Conservation (phyloP, 768 basidiomycete genomes). For the Mycena sanguinolenta region DNA sequence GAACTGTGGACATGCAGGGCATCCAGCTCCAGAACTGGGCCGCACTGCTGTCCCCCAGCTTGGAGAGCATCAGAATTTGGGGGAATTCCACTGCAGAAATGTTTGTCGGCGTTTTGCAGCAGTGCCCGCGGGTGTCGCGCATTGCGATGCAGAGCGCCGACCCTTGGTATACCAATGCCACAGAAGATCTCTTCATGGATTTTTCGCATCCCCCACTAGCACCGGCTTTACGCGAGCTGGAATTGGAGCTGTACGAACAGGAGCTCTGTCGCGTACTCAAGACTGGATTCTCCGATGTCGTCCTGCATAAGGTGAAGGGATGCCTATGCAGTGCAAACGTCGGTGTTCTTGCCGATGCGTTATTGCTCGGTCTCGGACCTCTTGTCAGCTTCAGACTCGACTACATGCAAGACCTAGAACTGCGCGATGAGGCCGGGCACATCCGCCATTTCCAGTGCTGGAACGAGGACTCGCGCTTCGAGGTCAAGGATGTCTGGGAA, state of each 20-base stretch:
- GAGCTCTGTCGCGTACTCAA: constrained; percentile 1
- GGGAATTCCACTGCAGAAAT: neutral
- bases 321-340: neutral
- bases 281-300: constrained; percentile 9
- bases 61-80: neutral
- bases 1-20: neutral
- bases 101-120: neutral
- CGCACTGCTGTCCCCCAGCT: neutral
- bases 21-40: neutral
- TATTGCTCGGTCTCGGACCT: neutral
- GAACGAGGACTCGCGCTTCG: neutral
- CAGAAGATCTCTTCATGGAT: neutral
- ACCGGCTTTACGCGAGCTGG: constrained; percentile 14
- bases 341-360: neutral
- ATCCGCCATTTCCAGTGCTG: constrained; percentile 16
- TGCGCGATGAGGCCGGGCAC: constrained; percentile 7
- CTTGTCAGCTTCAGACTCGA: neutral
- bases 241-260: neutral
- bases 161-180: neutral
- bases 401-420: neutral
- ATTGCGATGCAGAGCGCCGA: neutral
- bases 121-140: constrained; percentile 6
- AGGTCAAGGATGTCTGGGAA: constrained; percentile 1
- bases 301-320: neutral
- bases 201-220: constrained; percentile 3